Evolutionary conservation across 495 filamentous ascomycete genomes (phyloP).

Genomic region (Tetracladium marchalianum): DNA sequence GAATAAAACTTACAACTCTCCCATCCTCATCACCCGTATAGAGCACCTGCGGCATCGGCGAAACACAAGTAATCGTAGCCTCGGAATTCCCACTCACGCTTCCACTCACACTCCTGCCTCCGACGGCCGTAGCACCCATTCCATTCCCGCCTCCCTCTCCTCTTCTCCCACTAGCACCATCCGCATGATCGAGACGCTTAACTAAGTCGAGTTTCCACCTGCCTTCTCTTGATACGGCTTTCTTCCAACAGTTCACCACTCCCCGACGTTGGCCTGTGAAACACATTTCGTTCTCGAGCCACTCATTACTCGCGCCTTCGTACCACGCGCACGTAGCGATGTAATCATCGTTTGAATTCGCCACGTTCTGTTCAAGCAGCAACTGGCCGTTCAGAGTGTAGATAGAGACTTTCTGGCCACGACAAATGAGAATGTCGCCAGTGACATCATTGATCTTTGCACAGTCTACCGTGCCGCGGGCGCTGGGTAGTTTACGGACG

Average conservation of each 20-base stretch:
- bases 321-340: slow-evolving; percentile 84
- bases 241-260: slow-evolving; percentile 66
- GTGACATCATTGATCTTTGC: slow-evolving; percentile 81
- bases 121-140: slow-evolving; percentile 5
- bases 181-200: slow-evolving; percentile 74
- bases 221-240: slow-evolving; percentile 30
- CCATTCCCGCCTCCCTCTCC: slow-evolving; percentile 23
- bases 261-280: slow-evolving; percentile 83
- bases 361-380: slow-evolving; percentile 70
- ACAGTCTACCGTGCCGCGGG: slow-evolving; percentile 45
- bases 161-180: slow-evolving; percentile 38
- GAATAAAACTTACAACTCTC: slow-evolving; percentile 59
- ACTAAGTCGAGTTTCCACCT: slow-evolving; percentile 46
- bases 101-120: slow-evolving; percentile 1
- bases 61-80: slow-evolving; percentile 78
- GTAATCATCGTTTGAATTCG: slow-evolving; percentile 58
- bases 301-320: slow-evolving; percentile 85
- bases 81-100: slow-evolving; percentile 47
- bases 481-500: slow-evolving; percentile 58
- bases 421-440: slow-evolving; percentile 78
- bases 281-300: slow-evolving; percentile 76
- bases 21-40: slow-evolving; percentile 93
- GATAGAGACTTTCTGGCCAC: slow-evolving; percentile 59
- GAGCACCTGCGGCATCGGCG: slow-evolving; percentile 71
- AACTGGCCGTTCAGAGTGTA: slow-evolving; percentile 84